phyloP scores from a whole-genome alignment of 306 rosid species.

The Castanea mollissima region DNA sequence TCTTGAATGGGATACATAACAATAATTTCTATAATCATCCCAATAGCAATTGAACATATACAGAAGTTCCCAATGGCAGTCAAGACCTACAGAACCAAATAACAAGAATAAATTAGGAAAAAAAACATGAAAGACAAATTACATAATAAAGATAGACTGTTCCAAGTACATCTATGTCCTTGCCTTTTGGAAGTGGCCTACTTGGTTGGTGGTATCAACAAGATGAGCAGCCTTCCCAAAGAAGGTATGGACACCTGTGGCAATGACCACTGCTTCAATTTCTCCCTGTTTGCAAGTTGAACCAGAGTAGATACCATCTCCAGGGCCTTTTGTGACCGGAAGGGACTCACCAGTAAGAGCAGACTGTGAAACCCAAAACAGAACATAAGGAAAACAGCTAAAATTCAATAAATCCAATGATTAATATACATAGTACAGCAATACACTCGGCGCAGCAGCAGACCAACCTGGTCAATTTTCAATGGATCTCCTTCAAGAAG shows the following conservation, averaged over 20 bases:
- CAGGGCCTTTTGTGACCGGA: slow-evolving; percentile 95
- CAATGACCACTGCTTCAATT: slow-evolving; percentile 95
- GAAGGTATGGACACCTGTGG: slow-evolving; percentile 97
- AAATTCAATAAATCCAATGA: slow-evolving; percentile 11
- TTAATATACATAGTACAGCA: not conserved
- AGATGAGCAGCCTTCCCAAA: slow-evolving; percentile 99
- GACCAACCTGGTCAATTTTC: slow-evolving; percentile 85
- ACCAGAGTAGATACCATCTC: slow-evolving; percentile 96
- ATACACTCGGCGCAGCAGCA: not conserved
- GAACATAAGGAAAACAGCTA: not conserved
- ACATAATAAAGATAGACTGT: not conserved
- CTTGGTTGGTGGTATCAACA: slow-evolving; percentile 93
- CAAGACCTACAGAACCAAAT: slow-evolving; percentile 60
- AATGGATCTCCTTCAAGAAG: slow-evolving; percentile 98
- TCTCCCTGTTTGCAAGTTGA: slow-evolving; percentile 99
- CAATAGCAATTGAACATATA: slow-evolving; percentile 92
- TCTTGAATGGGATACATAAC: slow-evolving; percentile 99
- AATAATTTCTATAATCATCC: slow-evolving; percentile 86
- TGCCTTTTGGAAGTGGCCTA: slow-evolving; percentile 97
- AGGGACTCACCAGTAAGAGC: slow-evolving; percentile 96
- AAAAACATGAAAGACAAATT: not conserved
- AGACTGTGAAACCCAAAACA: slow-evolving; percentile 61
- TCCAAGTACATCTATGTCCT: slow-evolving; percentile 4
- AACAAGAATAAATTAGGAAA: slow-evolving; percentile 12
- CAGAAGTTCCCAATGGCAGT: slow-evolving; percentile 98